Base-by-base conservation (phyloP, 352 stramenopile species). In the Phytophthora agathidicida region DNA sequence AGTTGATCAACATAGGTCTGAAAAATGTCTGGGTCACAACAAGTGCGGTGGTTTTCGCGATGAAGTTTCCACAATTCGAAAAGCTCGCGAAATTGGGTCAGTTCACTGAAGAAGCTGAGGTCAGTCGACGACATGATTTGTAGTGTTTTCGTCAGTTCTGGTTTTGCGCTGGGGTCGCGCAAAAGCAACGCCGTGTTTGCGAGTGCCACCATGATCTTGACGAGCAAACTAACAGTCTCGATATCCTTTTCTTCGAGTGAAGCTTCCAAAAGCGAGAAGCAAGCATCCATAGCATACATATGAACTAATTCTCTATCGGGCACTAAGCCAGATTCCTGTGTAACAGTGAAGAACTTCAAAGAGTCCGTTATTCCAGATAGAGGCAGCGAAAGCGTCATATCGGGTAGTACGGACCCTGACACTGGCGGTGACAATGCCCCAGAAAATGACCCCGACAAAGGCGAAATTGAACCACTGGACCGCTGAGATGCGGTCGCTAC, bases 111-210 rank as follows among this genome's bases (percentile, higher is more conserved):
- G 36, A 90, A 91, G 3, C 61, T 58, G 6, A 89, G 52, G 27
- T 93, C 80, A 6, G 84, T 93, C 23, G 81, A 91, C 1, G 84
- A 68, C 19, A 93, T 88, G 46, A 93, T 93, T 50, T 93, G 80
- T 2, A 93, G 55, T 3, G 71, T 88, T 57, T 93, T 93, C 13
- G 60, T 72, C 13, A 89, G 51, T 23, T 83, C 61, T n/a, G 59
- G 51, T 19, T 39, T 53, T 5, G 55, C 33, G 17, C 31, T 61
- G n/a, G 44, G 30, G 22, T 78, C 43, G n/a, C 44, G 53, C 28
- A 84, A 55, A 22, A 75, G 60, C 8, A 88, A 35, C 7, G 74
- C 76, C 9, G 70, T 78, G 11, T 63, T 76, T 14, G 80, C 68
- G 22, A 89, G 28, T 19, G 58, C 49, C 11, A 89, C 71, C 56